Evolutionary conservation across 441 rosid genomes (phyloP), one percentile per base, ranked within the genome.

Genomic region (Cnidoscolus chayamansa): DNA sequence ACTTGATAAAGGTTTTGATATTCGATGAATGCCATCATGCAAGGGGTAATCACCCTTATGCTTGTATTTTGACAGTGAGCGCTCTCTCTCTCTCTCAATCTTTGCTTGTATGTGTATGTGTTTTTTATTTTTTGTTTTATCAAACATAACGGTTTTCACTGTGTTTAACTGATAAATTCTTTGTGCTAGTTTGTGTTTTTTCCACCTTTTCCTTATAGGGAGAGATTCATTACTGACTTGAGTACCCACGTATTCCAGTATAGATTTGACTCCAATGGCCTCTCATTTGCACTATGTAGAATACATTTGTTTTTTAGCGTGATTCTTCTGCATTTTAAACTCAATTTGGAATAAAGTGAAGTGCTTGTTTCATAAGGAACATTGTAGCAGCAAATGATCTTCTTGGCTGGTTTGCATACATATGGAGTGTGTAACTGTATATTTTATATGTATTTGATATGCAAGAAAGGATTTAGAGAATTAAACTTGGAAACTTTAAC

Each of bases 11-110:
- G 86, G 83, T 95, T 81, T 77, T 95, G 73, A 79, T 95, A 65
- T n/a, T 95, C 69, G 99, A 95, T 85, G 98, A 95, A 76, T 95
- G 99, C 70, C 99, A 95, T 82, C 95, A 93, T 77, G 84, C 97
- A 30, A 48, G 85, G 67, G 95, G 97, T 66, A 83, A 80, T 15
- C 80, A 86, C 68, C 88, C 97, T 9, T 95, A 91, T 80, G 97
- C 98, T 74, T 80, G 84, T 75, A 93, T 93, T 57, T 81, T 95
- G 97, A 84, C 51, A 74, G 99, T 95, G 74, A 89, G 94, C 48
- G 16, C 1, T 51, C 30, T 47, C 35, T 0, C 51, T 7, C 25
- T 65, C 19, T 9, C 35, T n/a, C 20, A 3, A 9, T 51, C 37
- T 1, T 51, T 35, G 43, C 15, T 19, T 49, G 19, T 10, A 1